A percentile compares a stretch with the other conserved stretches of the same genome.
phyloP scores from a whole-genome alignment of 495 filamentous ascomycete genomes.

The Friedmanniomyces endolithicus region DNA sequence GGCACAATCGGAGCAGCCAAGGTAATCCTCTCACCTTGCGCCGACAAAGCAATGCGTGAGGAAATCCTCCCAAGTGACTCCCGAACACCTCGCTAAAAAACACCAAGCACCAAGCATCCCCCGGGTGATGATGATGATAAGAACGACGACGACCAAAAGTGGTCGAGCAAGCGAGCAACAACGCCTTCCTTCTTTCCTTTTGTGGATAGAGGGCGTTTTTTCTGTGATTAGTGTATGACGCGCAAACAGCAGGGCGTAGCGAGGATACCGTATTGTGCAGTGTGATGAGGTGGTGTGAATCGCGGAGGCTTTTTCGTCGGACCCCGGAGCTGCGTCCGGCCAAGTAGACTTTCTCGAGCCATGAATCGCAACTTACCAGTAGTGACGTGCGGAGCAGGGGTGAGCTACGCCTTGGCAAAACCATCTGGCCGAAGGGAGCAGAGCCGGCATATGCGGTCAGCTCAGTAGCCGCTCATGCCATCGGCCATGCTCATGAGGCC shows the following conservation, averaged over 20 bases:
- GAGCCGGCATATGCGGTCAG: not conserved
- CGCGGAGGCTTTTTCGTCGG: not conserved
- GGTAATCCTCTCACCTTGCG: not conserved
- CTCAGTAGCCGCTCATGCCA: slow-evolving; percentile 22
- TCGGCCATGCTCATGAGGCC: slow-evolving; percentile 29
- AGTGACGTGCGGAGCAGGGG: not conserved
- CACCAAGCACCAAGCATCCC: not conserved
- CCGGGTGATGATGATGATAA: not conserved
- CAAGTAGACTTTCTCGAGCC: too few relatives aligned
- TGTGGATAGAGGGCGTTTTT: too few relatives aligned
- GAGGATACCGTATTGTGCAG: too few relatives aligned
- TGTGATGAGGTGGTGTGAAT: not conserved
- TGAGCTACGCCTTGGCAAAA: not conserved
- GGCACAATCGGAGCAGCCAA: not conserved
- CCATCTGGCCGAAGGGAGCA: not conserved
- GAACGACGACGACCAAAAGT: too few relatives aligned
- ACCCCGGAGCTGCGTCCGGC: not conserved
- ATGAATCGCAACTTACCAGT: too few relatives aligned
- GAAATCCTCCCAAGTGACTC: slow-evolving; percentile 7
- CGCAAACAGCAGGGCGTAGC: too few relatives aligned
- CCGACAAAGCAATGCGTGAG: not conserved
- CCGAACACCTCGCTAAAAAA: slow-evolving; percentile 16
- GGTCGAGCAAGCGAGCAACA: too few relatives aligned
- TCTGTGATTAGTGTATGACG: too few relatives aligned
- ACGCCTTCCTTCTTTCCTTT: too few relatives aligned